A percentile compares a stretch with the other conserved stretches of the same genome.
Conservation (phyloP, 169 alveolate genomes). For the Blepharisma undulans region DNA sequence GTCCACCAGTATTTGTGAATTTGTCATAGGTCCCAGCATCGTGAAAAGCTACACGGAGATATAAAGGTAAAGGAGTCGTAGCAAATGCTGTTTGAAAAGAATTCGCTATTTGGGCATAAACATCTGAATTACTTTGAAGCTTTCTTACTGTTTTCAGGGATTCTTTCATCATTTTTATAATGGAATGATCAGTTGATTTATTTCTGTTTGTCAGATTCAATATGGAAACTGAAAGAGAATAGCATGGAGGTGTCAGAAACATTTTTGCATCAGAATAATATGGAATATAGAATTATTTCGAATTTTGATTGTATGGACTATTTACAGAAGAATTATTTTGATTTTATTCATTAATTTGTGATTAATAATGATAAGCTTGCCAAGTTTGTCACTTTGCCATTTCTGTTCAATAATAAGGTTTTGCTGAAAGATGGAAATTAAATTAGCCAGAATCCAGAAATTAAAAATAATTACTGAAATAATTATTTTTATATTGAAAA, state of each 20-base stretch:
- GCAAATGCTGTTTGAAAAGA: background rate
- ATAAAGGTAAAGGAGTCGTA: constrained; percentile 13
- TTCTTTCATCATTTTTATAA: background rate
- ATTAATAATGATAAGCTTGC: background rate
- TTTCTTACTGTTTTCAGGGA: background rate
- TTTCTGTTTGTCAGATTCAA: background rate
- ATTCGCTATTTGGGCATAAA: background rate
- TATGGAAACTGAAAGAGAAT: background rate
- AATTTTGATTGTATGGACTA: background rate
- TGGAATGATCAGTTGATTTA: background rate
- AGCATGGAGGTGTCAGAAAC: background rate
- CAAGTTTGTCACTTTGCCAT: background rate
- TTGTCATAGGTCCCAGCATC: constrained; percentile 39
- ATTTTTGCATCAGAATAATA: background rate
- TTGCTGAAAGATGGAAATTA: background rate
- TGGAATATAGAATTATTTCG: background rate
- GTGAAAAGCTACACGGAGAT: constrained; percentile 41
- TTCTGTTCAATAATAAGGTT: background rate
- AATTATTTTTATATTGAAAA: background rate
- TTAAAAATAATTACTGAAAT: background rate
- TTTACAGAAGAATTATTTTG: background rate
- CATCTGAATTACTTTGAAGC: background rate
- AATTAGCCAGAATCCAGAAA: no score
- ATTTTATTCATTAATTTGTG: background rate
- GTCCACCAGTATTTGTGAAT: constrained; percentile 6